Base-by-base conservation (phyloP, 2,329 filamentous ascomycete genomes). In the Microcyclospora pomicola region DNA sequence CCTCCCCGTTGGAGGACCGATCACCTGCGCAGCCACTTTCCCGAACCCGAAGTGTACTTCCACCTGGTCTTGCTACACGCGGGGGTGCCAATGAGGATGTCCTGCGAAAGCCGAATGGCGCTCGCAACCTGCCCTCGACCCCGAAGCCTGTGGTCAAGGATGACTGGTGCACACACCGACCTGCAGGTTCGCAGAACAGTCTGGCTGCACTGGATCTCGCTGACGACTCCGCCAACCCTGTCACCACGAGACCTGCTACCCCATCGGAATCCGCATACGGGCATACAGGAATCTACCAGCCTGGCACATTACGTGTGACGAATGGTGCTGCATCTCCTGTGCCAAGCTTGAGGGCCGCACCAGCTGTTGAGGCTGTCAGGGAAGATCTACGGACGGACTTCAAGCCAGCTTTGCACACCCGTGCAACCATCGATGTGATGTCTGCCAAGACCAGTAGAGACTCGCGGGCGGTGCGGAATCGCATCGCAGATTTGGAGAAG, bases 261-360 rank as follows among this genome's bases (percentile, higher is more conserved):
- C 64, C 64, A 7, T 52, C 56, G 3, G 64, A 68, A 9, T 51
- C 61, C 37, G 58, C 62, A 9, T 62, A 62, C 42, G 53, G 57
- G 5, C 61, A 65, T 34, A 53, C 65, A 24, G 63, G 65, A 5
- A 53, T 50, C 24, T 55, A 63, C 37, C 52, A 59, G 39, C 54
- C 61, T 6, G 66, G 66, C 6, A 62, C 63, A 3, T 53, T 69
- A 7, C 56, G 60, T 13, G 59, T 69, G 13, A 67, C 63, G 5
- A 69, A 69, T 40, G 66, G 66, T 7, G 55, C 59, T 12, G 55
- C 62, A 9, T 68, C 66, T 3, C 66, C 66, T 11, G 61, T 61
- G 34, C 56, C 61, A 2, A 63, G 62, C 41, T 48, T 58, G 7
- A 27, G 19, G 12, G 6, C 14, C 9, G 28, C 14, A 9, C n/a